These are phyloP conservation scores for Leccinum variicolor DNA, from an alignment of 768 basidiomycete species.

Conservation along the genomic window DNA sequence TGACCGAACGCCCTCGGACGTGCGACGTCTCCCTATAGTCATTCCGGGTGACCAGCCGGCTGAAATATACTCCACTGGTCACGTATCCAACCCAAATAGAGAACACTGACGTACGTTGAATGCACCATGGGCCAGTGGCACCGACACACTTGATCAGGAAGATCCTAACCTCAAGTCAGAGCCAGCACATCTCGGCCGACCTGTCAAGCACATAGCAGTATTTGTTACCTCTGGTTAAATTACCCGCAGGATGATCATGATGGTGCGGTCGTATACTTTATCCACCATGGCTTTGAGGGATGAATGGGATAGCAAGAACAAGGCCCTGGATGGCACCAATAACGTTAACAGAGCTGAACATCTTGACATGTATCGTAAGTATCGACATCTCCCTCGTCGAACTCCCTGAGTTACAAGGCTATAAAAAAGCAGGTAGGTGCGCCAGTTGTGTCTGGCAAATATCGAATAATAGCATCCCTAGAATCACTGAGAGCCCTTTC, in stretches of 20 bases:
- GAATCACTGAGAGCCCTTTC: not conserved
- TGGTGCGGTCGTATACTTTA: not conserved
- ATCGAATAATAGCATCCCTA: not conserved
- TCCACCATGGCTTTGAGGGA: not conserved
- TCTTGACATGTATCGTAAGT: not conserved
- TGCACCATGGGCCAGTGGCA: not conserved
- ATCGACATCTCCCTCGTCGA: not conserved
- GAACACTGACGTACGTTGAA: not conserved
- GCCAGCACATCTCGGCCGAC: not conserved
- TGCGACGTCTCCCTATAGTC: not conserved
- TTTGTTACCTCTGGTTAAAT: too few species aligned
- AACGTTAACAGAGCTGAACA: not conserved
- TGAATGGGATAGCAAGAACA: not conserved
- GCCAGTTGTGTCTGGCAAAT: not conserved
- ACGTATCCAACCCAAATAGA: not conserved
- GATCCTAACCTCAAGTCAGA: not conserved
- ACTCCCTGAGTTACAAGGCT: not conserved
- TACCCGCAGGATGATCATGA: not conserved
- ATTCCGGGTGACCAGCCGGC: not conserved
- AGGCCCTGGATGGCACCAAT: not conserved
- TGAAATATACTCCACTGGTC: not conserved
- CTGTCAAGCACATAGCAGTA: not conserved
- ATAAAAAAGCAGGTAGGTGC: not conserved
- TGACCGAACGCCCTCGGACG: too few species aligned
- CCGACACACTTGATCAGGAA: not conserved